phyloP scores from a whole-genome alignment of 805 yeast species.

The Barnettozyma sucrosica region DNA sequence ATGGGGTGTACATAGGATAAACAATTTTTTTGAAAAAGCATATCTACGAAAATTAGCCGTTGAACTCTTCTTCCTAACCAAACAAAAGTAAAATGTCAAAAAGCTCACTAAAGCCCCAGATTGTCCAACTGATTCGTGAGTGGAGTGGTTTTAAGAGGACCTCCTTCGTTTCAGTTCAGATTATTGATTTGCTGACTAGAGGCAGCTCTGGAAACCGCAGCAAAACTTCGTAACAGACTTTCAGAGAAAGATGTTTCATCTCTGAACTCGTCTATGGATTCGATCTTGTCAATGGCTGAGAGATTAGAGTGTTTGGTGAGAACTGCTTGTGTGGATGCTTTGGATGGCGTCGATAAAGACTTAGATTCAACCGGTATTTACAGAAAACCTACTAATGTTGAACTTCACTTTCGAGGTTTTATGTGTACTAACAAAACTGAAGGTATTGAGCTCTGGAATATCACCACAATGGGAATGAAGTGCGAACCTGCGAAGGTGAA shows the following conservation, averaged over 20 bases:
- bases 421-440: background rate
- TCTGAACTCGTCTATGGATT: slow-evolving; percentile 16
- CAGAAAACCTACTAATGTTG: background rate
- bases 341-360: slow-evolving; percentile 17
- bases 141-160: background rate
- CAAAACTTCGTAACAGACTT: slow-evolving; percentile 9
- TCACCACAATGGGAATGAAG: slow-evolving; percentile 26
- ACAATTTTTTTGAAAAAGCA: background rate
- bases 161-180: background rate
- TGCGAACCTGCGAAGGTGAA: slow-evolving; percentile 9
- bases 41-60: background rate
- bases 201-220: slow-evolving; percentile 13
- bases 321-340: slow-evolving; percentile 17
- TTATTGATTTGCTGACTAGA: slow-evolving; percentile 2
- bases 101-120: slow-evolving; percentile 13
- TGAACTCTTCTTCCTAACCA: background rate
- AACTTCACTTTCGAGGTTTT: background rate
- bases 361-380: slow-evolving; percentile 24
- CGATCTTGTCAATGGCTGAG: slow-evolving; percentile 29
- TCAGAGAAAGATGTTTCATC: slow-evolving; percentile 16
- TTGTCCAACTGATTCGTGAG: slow-evolving; percentile 19
- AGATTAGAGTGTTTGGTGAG: slow-evolving; percentile 27
- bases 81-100: slow-evolving; percentile 4
- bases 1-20: slow-evolving; percentile 1
- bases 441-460: slow-evolving; percentile 35